A percentile compares a stretch with the other conserved stretches of the same genome.
Conservation (phyloP, 225 moss, liverwort and hornwort species). For the Polytrichum commune region DNA sequence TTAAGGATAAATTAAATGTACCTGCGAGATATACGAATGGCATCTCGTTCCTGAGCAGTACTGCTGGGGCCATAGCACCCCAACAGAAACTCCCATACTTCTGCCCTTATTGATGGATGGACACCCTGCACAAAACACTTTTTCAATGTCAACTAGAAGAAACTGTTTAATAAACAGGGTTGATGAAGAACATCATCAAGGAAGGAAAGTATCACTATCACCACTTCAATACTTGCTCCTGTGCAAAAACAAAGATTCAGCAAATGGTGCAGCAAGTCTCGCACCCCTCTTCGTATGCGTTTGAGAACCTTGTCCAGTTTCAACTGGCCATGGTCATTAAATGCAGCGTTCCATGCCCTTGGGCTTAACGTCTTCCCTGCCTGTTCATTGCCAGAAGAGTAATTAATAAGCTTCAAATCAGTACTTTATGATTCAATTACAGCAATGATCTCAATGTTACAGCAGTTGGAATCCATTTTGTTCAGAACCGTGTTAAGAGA, state of each 20-base stretch:
- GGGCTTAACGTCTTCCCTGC: slow-evolving; percentile 88
- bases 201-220: not conserved
- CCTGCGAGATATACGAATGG: slow-evolving; percentile 92
- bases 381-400: slow-evolving; percentile 33
- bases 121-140: slow-evolving; percentile 59
- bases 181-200: not conserved
- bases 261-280: slow-evolving; percentile 14
- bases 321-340: slow-evolving; percentile 76
- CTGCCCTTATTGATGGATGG: slow-evolving; percentile 86
- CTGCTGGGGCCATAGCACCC: slow-evolving; percentile 79
- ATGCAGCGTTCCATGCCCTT: slow-evolving; percentile 75
- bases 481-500: not conserved
- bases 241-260: not conserved
- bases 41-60: slow-evolving; percentile 73
- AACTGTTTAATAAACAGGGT: not conserved
- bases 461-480: not conserved
- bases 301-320: slow-evolving; percentile 74
- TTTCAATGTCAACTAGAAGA: not conserved
- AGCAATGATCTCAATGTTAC: not conserved
- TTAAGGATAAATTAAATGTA: slow-evolving; percentile 18
- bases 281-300: slow-evolving; percentile 88
- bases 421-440: not conserved
- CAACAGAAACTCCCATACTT: slow-evolving; percentile 96
- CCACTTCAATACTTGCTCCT: too few relatives aligned
- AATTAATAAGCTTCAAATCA: not conserved